phyloP scores from a whole-genome alignment of 1,284 basidiomycete species.

The Xerocomus nothofagi region DNA sequence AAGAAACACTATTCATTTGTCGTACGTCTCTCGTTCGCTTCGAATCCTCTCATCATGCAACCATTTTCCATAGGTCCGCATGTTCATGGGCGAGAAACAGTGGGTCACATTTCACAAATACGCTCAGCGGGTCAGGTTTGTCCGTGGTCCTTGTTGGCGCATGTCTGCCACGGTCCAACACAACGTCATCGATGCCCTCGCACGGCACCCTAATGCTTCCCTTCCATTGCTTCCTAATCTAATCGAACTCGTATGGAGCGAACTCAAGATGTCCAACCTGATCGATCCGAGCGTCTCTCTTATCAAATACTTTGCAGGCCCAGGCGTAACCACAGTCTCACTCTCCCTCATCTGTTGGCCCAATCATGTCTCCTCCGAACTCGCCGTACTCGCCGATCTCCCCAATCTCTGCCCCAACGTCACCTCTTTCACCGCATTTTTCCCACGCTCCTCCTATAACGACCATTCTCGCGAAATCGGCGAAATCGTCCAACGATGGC shows the following conservation, averaged over 20 bases:
- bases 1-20: constrained; percentile 21
- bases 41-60: background rate
- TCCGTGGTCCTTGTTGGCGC: constrained; percentile 26
- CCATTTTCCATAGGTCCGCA: constrained; percentile 14
- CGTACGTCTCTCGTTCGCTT: constrained; percentile 10
- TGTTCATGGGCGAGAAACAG: constrained; percentile 30
- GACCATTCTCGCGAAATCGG: constrained; percentile 30
- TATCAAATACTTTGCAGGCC: constrained; percentile 27
- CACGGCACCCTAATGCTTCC: constrained; percentile 10
- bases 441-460: constrained; percentile 30
- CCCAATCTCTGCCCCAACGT: constrained; percentile 27
- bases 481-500: constrained; percentile 25
- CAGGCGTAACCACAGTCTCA: constrained; percentile 20
- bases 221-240: constrained; percentile 31
- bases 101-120: constrained; percentile 27
- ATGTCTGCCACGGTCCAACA: constrained; percentile 21
- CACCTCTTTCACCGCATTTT: constrained; percentile 26
- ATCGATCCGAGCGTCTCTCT: constrained; percentile 31
- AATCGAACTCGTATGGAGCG: constrained; percentile 28
- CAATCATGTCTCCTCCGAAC: constrained; percentile 21
- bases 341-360: constrained; percentile 29
- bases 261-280: constrained; percentile 29
- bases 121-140: constrained; percentile 23
- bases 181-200: constrained; percentile 23
- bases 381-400: constrained; percentile 22